Base-by-base conservation (phyloP, 768 basidiomycete species). In the Pisolithus orientalis region DNA sequence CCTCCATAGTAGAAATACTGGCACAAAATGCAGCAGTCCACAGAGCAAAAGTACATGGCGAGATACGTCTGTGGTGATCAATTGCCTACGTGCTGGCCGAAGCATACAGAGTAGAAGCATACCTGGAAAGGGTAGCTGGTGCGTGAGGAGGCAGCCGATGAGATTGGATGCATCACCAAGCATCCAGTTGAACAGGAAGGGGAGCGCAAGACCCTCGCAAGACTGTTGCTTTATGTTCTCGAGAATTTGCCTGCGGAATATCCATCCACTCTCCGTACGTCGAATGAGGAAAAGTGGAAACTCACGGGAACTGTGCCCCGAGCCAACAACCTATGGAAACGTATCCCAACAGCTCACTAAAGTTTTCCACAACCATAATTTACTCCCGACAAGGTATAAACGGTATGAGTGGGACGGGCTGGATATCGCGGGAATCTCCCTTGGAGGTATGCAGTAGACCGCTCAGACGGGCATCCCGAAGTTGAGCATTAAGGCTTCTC, bases 71-170 rank as follows among this genome's bases (percentile, higher is more conserved):
- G 51, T 45, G 5, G 21, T n/a, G 17, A 16, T 37, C 7, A 21
- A 11, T 11, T 17, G 31, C 24, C 46, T 17, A 37, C 5, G 6
- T 11, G 32, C 31, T 11, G n/a, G 31, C 9, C n/a, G 21, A 9
- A 11, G n/a, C 9, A 7, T 13, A 21, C 13, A 24, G 14, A 14
- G 34, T 17, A 13, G 9, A 16, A 6, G 62, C 80, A 60, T 67
- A 91, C 93, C 72, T 98, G 95, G 68, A 99, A 99, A 98, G 21
- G 93, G 92, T 14, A 96, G 77, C 64, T 98, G 96, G 60, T 87
- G 80, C 3, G 96, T 98, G 50, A 99, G 74, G 53, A 97, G 71
- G 65, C 92, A 94, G 9, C 92, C 94, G 53, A 98, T 67, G 29
- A 98, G 78, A 68, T 98, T 98, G 17, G 94, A 93, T 24, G 88